Base-by-base conservation (phyloP, 2,329 filamentous ascomycete genomes). In the Zarea fungicola region DNA sequence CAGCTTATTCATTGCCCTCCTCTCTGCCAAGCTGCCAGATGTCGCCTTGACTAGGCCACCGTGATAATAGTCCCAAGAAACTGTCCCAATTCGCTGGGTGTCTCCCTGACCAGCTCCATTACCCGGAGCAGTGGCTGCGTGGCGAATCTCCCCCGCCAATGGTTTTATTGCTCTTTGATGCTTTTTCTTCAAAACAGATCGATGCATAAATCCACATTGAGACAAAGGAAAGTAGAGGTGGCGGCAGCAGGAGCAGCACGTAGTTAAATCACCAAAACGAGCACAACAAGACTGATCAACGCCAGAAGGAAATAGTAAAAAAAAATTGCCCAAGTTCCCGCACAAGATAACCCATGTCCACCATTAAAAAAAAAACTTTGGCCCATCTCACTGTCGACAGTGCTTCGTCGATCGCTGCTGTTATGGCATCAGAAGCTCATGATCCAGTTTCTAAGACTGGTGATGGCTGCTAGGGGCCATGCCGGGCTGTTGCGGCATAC, bases 381-480 rank as follows among this genome's bases (percentile, higher is more conserved):
- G 22, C 31, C 31, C 47, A 18, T 43, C 19, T 18, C 47, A 37
- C 31, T n/a, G 19, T 36, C 7, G 23, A 32, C 23, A 36, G 36
- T n/a, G 36, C 25, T 35, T 25, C 14, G 39, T 21, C 16, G 36
- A 35, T 36, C 7, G 9, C 22, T 16, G 32, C 29, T 9, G 22
- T 25, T 6, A 35, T 34, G 18, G n/a, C 35, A n/a, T 21, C 28
- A 28, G 29, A n/a, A n/a, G n/a, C n/a, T n/a, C n/a, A n/a, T n/a
- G n/a, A n/a, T n/a, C n/a, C n/a, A n/a, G n/a, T n/a, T n/a, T 26
- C 26, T 73, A 89, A 69, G 85, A 84, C 70, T 88, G 85, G 67
- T 91, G 87, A 57, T 87, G 85, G 61, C 87, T 84, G 71, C 89
- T 88, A 61, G 89, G 86, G 50, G 87, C 85, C 79, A 93, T 88